These are phyloP conservation scores for Arachis monticola DNA, from an alignment of 331 rosid species.

Conservation along the genomic window DNA sequence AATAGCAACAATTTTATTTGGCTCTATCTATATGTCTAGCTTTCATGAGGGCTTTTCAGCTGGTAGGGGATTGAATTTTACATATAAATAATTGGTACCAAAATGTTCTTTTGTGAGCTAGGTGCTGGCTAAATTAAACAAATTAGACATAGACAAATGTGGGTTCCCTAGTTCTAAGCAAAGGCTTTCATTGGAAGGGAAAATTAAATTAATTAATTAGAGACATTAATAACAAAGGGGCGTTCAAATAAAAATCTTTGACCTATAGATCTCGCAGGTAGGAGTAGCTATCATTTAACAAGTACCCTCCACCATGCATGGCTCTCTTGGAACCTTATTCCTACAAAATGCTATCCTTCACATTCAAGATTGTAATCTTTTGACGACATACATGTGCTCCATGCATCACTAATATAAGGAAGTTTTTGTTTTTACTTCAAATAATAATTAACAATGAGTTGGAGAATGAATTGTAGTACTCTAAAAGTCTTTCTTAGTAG, in stretches of 20 bases:
- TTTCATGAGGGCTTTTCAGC: background rate
- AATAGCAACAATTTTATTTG: conserved; percentile 23
- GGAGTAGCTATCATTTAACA: conserved; percentile 50
- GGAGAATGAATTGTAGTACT: no score
- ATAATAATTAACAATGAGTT: background rate
- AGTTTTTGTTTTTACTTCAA: background rate
- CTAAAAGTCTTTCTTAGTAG: no score
- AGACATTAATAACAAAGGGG: conserved; percentile 6
- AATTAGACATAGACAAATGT: background rate
- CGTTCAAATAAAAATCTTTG: conserved; percentile 73
- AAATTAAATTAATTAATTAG: conserved; percentile 29
- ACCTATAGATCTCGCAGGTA: conserved; percentile 72
- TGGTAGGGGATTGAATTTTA: conserved; percentile 15
- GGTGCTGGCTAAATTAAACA: conserved; percentile 24
- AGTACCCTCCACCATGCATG: conserved; percentile 53
- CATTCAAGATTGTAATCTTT: conserved; percentile 41
- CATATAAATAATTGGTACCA: background rate
- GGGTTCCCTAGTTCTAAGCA: conserved; percentile 40
- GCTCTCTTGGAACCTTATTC: conserved; percentile 32
- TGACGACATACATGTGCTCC: conserved; percentile 40
- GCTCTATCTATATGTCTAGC: background rate
- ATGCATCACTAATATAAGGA: conserved; percentile 44
- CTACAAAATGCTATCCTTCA: conserved; percentile 22
- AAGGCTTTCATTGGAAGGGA: conserved; percentile 46
- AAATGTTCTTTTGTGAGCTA: conserved; percentile 30